phyloP scores from a whole-genome alignment of 805 yeast genomes.

The Sungouiella thailandica region DNA sequence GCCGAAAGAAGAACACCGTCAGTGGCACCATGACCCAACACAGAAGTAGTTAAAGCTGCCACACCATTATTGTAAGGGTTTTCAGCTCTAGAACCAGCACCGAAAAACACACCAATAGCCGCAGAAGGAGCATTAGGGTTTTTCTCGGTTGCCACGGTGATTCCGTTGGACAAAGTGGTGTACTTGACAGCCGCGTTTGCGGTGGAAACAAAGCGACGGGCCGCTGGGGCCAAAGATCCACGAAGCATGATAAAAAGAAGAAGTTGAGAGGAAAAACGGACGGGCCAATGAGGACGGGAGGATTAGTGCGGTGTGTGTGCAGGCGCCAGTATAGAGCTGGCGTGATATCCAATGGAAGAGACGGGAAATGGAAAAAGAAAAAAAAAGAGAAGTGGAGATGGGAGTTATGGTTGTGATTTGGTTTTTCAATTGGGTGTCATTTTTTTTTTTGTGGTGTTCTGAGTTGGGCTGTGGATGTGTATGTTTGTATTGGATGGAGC shows the following conservation, averaged over 20 bases:
- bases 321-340: conserved; percentile 5
- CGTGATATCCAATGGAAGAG: too few relatives aligned
- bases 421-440: too few relatives aligned
- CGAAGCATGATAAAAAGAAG: conserved; percentile 32
- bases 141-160: conserved; percentile 66
- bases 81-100: conserved; percentile 78
- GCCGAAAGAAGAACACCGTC: conserved; percentile 56
- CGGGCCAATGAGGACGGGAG: conserved; percentile 17
- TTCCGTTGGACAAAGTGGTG: conserved; percentile 70
- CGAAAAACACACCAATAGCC: conserved; percentile 64
- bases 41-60: conserved; percentile 55
- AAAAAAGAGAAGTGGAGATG: too few relatives aligned
- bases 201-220: conserved; percentile 58
- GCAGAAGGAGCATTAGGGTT: conserved; percentile 52
- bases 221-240: conserved; percentile 29
- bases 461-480: too few relatives aligned
- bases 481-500: too few relatives aligned
- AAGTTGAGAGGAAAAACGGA: conserved; percentile 2
- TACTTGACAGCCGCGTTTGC: conserved; percentile 55
- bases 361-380: too few relatives aligned
- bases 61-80: conserved; percentile 81
- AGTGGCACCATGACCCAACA: conserved; percentile 39
- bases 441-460: too few relatives aligned
- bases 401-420: too few relatives aligned
- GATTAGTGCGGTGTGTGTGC: conserved; percentile 12